These are phyloP conservation scores for Pythium sp. DNA, from an alignment of 352 stramenopile species.

Conservation along the genomic window DNA sequence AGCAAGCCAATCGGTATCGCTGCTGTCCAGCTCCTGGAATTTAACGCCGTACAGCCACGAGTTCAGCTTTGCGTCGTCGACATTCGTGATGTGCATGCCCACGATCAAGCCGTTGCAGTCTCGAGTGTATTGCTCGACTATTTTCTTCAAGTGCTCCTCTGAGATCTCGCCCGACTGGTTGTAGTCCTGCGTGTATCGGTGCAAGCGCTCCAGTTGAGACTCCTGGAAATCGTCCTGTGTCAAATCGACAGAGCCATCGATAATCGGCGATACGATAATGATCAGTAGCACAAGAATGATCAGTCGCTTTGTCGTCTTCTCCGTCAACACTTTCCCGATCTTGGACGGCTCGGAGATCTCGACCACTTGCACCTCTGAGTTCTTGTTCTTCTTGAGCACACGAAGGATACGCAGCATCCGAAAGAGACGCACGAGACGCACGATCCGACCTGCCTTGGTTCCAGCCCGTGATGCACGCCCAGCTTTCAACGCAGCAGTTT, in stretches of 20 bases:
- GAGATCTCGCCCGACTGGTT: conserved; percentile 60
- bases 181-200: conserved; percentile 83
- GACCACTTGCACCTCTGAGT: conserved; percentile 46
- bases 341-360: conserved; percentile 89
- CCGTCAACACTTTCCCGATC: conserved; percentile 93
- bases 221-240: conserved; percentile 79
- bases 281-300: conserved; percentile 90
- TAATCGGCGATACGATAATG: conserved; percentile 83
- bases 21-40: conserved; percentile 54
- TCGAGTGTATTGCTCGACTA: conserved; percentile 73
- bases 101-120: conserved; percentile 72
- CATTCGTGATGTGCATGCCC: conserved; percentile 54
- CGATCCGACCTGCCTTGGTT: conserved; percentile 88
- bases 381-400: conserved; percentile 80
- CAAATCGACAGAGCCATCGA: conserved; percentile 67
- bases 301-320: conserved; percentile 91
- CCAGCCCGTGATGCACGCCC: conserved; percentile 83
- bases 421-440: conserved; percentile 89
- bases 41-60: conserved; percentile 55
- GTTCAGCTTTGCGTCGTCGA: conserved; percentile 35
- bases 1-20: conserved; percentile 40
- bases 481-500: conserved; percentile 74
- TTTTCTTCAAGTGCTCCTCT: conserved; percentile 38
- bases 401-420: conserved; percentile 88
- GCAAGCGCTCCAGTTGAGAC: conserved; percentile 71